Conservation (phyloP, 257 asterid genomes). For the Craterostigma plantagineum region DNA sequence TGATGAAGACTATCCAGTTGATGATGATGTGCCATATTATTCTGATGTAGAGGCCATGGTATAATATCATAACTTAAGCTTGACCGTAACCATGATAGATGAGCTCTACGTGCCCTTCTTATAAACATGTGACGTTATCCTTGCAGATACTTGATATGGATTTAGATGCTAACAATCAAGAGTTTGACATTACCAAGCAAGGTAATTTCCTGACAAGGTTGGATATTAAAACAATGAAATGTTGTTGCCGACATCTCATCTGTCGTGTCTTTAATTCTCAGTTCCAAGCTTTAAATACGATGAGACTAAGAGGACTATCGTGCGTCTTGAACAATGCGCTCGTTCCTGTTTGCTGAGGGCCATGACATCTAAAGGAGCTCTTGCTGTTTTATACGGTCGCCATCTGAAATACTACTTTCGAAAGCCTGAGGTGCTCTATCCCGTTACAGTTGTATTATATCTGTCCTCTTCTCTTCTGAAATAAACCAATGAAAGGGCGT, state of each 20-base stretch:
- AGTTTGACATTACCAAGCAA: slow-evolving; percentile 20
- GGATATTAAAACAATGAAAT: neutral
- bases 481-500: slow-evolving; percentile 2
- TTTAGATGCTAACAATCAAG: slow-evolving; percentile 67
- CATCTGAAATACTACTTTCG: slow-evolving; percentile 57
- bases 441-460: slow-evolving; percentile 7
- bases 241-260: slow-evolving; percentile 1
- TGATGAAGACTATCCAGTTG: slow-evolving; percentile 47
- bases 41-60: slow-evolving; percentile 98
- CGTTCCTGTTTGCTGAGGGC: slow-evolving; percentile 50
- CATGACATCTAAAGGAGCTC: slow-evolving; percentile 59
- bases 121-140: slow-evolving; percentile 10
- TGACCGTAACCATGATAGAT: neutral
- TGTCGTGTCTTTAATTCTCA: slow-evolving; percentile 17
- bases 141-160: slow-evolving; percentile 92
- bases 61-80: slow-evolving; percentile 10
- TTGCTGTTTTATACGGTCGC: slow-evolving; percentile 77
- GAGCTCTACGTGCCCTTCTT: neutral
- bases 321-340: slow-evolving; percentile 72
- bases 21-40: slow-evolving; percentile 76
- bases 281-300: slow-evolving; percentile 53
- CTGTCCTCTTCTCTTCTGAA: neutral
- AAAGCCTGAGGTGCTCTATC: slow-evolving; percentile 56
- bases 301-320: slow-evolving; percentile 58
- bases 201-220: slow-evolving; percentile 20